Percentiles rank a stretch among this genome's conserved stretches.
Conservation (phyloP, 805 yeast species). For the Yueomyces sp. region DNA sequence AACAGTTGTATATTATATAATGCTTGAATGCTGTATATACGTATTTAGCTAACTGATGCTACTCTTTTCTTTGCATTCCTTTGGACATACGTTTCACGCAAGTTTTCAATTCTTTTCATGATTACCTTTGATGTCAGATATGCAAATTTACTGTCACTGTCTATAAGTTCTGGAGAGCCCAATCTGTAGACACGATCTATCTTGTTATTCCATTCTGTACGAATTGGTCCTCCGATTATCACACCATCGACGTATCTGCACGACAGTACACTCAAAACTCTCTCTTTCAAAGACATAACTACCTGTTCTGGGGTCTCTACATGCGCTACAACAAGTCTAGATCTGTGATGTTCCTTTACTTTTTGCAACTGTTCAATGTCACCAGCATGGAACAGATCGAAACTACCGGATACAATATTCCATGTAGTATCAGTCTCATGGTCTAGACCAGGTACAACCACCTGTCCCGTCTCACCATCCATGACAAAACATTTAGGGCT, state of each 20-base stretch:
- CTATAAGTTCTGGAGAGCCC: not conserved
- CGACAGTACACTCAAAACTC: slow-evolving; percentile 78
- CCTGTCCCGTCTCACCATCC: slow-evolving; percentile 27
- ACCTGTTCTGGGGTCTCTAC: not conserved
- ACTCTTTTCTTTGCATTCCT: slow-evolving; percentile 77
- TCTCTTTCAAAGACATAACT: slow-evolving; percentile 77
- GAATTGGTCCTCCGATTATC: slow-evolving; percentile 28
- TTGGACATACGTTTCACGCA: slow-evolving; percentile 62
- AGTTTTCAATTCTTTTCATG: slow-evolving; percentile 56
- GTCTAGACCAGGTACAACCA: slow-evolving; percentile 7
- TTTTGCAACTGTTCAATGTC: slow-evolving; percentile 60
- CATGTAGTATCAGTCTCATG: not conserved
- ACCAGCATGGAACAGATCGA: slow-evolving; percentile 88
- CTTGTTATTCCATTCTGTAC: not conserved
- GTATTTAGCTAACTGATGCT: not conserved
- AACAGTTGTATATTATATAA: too few relatives aligned
- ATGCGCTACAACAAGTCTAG: not conserved
- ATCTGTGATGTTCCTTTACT: not conserved
- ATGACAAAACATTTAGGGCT: slow-evolving; percentile 44
- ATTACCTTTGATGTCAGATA: slow-evolving; percentile 59
- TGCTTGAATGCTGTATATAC: too few relatives aligned
- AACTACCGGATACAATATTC: slow-evolving; percentile 42
- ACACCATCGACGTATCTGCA: slow-evolving; percentile 75
- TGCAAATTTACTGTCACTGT: not conserved
- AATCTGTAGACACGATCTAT: not conserved